Conservation (phyloP, 2,329 filamentous ascomycete genomes). For the Hypoxylon sp. region DNA sequence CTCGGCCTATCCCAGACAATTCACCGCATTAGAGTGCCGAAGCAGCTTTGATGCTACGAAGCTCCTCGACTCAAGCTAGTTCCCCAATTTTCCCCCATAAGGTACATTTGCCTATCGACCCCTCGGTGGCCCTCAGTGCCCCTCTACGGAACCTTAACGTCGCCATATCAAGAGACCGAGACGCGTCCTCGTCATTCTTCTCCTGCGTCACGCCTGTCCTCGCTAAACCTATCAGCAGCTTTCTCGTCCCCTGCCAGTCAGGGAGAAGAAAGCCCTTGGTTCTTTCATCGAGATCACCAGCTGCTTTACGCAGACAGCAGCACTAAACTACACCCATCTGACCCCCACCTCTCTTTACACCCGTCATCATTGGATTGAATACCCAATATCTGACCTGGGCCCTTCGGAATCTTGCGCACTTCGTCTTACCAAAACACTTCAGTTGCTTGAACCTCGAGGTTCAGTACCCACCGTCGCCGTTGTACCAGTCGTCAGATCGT, state of each 20-base stretch:
- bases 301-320: slow-evolving; percentile 31
- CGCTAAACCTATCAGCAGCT: slow-evolving; percentile 26
- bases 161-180: slow-evolving; percentile 35
- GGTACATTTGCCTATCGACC: slow-evolving; percentile 28
- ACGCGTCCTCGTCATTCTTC: slow-evolving; percentile 24
- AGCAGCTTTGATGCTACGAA: slow-evolving; percentile 24
- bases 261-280: slow-evolving; percentile 11
- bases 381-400: no score
- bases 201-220: slow-evolving; percentile 28
- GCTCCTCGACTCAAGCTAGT: slow-evolving; percentile 13
- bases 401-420: slow-evolving; percentile 19
- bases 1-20: slow-evolving; percentile 6
- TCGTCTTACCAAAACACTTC: slow-evolving; percentile 30
- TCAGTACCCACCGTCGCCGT: slow-evolving; percentile 23
- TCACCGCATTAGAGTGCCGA: slow-evolving; percentile 16
- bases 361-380: slow-evolving; percentile 17
- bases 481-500: slow-evolving; percentile 28
- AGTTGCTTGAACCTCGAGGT: slow-evolving; percentile 19
- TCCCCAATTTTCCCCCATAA: slow-evolving; percentile 34
- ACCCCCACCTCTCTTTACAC: slow-evolving; percentile 27
- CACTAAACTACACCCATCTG: slow-evolving; percentile 30
- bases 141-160: slow-evolving; percentile 27
- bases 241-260: slow-evolving; percentile 5
- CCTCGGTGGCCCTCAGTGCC: not conserved
- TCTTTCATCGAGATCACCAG: slow-evolving; percentile 27